Base-by-base conservation (phyloP, 2,329 filamentous ascomycete species). In the Aspergillus udagawae region DNA sequence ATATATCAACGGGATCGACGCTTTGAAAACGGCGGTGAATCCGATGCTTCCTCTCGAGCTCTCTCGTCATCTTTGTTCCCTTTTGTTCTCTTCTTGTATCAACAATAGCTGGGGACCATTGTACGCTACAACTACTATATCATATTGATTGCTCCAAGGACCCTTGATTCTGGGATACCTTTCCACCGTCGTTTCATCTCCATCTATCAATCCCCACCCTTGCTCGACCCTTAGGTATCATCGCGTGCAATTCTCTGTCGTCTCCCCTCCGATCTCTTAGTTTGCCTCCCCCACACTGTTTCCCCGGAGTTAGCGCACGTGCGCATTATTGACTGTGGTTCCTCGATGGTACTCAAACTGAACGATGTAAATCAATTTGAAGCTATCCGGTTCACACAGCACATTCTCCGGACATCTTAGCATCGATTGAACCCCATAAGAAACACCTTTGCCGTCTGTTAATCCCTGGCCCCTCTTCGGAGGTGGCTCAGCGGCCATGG, bases 391-490 rank as follows among this genome's bases (percentile, higher is more conserved):
- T 3, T 17, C 20, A 47, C 44, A 47, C 21, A 6, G 21, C 44
- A 47, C 3, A 47, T 47, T 47, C 44, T 17, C 23, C 21, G 44
- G 21, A 7, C 23, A 4, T 14, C 41, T 25, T 53, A n/a, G 41
- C 53, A 48, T 32, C 53, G 21, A 29, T 49, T 54, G 28, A 52
- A 25, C 29, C 28, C 32, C 28, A 29, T 52, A 48, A 50, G 42
- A 29, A 25, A 23, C 6, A 23, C 45, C 48, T 42, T 25, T 45
- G 52, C 32, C 50, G 38, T 44, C 50, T 60, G 23, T 47, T 51
- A 21, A 20, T 58, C 44, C 62, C 65, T 71, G 67, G 63, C 67
- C 68, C 71, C 68, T 74, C 70, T 67, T 59, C 67, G 70, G 73
- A 73, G 72, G 72, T 55, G 67, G 71, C 63, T 64, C 66, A 64